phyloP scores from a whole-genome alignment of 129 eudicot genomes.

The Escallonia rubra region DNA sequence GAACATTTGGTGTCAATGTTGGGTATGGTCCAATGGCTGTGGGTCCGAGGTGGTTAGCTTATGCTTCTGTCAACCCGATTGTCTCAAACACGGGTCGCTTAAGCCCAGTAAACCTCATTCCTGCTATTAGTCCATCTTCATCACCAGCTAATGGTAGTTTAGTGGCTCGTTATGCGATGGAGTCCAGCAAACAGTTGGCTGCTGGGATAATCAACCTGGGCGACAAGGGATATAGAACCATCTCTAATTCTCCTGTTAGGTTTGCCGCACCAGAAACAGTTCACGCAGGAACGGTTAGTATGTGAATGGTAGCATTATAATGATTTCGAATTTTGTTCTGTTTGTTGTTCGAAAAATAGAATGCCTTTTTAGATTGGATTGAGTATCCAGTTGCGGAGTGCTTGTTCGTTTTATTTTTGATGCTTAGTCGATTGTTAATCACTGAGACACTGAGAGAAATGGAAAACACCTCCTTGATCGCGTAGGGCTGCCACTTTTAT shows the following conservation, averaged over 20 bases:
- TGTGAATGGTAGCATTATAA: no score
- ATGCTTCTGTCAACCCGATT: conserved; percentile 42
- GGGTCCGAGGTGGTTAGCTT: conserved; percentile 56
- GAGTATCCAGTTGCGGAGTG: no score
- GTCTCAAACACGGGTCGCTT: conserved; percentile 42
- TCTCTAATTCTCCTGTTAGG: conserved; percentile 31
- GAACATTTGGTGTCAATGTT: conserved; percentile 37
- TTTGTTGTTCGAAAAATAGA: no score
- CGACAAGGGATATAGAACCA: conserved; percentile 44
- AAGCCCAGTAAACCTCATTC: conserved; percentile 44
- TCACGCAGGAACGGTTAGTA: conserved; percentile 55
- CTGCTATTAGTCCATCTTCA: conserved; percentile 44
- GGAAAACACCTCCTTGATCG: no score
- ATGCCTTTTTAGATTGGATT: no score
- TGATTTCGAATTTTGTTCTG: no score
- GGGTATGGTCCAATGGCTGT: conserved; percentile 55
- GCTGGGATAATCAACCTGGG: conserved; percentile 45
- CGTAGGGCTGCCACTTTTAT: no score
- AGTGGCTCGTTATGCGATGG: conserved; percentile 63
- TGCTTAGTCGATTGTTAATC: no score
- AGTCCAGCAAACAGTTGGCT: conserved; percentile 55
- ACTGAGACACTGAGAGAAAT: no score
- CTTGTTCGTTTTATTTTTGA: no score
- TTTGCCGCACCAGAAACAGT: conserved; percentile 34
- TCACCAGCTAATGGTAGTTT: conserved; percentile 44